Evolutionary conservation across 2,329 filamentous ascomycete genomes (phyloP).

Genomic region (Apiospora kogelbergensis): DNA sequence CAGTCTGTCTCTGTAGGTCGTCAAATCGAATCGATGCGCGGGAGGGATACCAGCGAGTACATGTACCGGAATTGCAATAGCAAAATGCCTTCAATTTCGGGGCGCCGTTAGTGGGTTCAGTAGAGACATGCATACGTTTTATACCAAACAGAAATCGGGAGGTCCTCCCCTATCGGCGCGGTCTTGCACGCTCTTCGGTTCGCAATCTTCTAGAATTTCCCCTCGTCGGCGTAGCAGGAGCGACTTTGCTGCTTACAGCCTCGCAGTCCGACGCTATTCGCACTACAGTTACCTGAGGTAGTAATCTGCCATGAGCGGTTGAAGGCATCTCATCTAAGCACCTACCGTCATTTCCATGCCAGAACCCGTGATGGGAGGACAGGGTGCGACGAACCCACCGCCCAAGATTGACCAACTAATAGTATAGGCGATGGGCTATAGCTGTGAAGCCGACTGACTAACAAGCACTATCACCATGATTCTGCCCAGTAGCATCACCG

Average conservation of each 20-base stretch:
- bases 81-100: neutral
- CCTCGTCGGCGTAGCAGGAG: neutral
- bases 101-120: constrained; percentile 2
- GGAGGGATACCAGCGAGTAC: neutral
- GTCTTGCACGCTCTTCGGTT: neutral
- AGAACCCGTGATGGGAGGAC: neutral
- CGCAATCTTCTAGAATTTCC: constrained; percentile 7
- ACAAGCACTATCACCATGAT: neutral
- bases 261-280: constrained; percentile 1
- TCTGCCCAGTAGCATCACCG: neutral
- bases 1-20: neutral
- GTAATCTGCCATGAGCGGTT: neutral
- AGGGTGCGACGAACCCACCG: neutral
- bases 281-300: neutral
- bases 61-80: neutral
- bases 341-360: neutral
- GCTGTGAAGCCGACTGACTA: neutral
- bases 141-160: neutral
- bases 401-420: neutral
- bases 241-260: neutral
- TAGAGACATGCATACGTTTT: neutral
- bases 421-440: neutral
- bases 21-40: too few relatives aligned
- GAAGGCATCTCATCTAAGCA: neutral
- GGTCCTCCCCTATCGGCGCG: neutral